Percentiles rank a stretch among this genome's conserved stretches.
These are phyloP conservation scores for Tulasnella sp. DNA, from an alignment of 768 basidiomycete genomes.

Conservation along the genomic window DNA sequence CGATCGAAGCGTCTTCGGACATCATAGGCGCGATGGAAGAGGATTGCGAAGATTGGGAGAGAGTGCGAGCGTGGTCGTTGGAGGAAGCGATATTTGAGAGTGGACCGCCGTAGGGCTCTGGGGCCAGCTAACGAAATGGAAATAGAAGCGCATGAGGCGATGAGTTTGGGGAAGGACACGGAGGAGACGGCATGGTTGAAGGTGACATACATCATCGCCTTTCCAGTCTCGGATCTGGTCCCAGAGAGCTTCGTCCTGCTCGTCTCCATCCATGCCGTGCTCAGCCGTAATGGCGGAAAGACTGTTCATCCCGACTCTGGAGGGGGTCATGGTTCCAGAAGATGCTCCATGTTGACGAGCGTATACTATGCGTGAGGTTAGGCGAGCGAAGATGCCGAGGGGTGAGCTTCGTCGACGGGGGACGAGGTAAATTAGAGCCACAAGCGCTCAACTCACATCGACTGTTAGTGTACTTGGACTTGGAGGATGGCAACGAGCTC, in stretches of 20 bases:
- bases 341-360: constrained; percentile 33
- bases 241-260: constrained; percentile 61
- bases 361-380: not conserved
- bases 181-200: constrained; percentile 1
- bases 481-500: constrained; percentile 49
- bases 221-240: constrained; percentile 45
- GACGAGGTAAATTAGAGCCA: constrained; percentile 32
- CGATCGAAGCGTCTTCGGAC: not conserved
- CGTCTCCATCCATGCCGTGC: constrained; percentile 64
- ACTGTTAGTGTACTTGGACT: constrained; percentile 26
- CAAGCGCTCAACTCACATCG: not conserved
- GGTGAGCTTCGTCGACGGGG: constrained; percentile 39
- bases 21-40: constrained; percentile 40
- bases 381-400: not conserved
- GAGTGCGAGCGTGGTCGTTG: constrained; percentile 40
- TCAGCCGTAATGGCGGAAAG: constrained; percentile 59
- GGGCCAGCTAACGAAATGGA: not conserved
- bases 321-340: constrained; percentile 50
- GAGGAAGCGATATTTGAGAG: not conserved
- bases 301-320: constrained; percentile 56
- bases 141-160: not conserved
- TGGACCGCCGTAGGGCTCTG: not conserved
- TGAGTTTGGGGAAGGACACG: not conserved
- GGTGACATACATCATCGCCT: constrained; percentile 50
- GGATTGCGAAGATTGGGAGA: constrained; percentile 47